Base-by-base conservation (phyloP, 176 grass and related monocot genomes). In the Puccinellia tenuiflora region DNA sequence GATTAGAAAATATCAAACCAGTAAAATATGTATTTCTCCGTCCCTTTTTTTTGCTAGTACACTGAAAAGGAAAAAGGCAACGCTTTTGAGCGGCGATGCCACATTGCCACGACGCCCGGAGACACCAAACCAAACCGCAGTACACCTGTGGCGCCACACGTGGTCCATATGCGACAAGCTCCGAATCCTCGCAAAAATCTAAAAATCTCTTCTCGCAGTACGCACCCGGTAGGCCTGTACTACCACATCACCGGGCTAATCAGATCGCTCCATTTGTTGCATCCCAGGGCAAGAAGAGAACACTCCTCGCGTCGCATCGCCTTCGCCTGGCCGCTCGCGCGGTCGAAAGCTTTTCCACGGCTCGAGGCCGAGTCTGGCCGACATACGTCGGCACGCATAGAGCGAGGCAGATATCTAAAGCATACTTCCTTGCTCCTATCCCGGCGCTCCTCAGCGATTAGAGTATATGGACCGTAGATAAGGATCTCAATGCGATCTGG, bases 251-350 rank as follows among this genome's bases (percentile, higher is more conserved):
- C 48, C 7, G 4, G 16, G 38, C 88, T 29, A 86, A 90, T 83
- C 74, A 8, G 37, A 11, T 43, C 3, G 12, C 84, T 83, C 84
- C 88, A 83, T 75, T 42, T 90, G 88, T 86, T 40, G 74, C 83
- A 64, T 56, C 47, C 37, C 25, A 40, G 6, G 17, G 25, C 43
- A 0, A 14, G 12, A 70, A 17, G 13, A 17, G 3, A 10, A 5
- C 62, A 35, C 16, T 17, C 61, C 17, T 9, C 48, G 48, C 48
- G n/a, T 24, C 53, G 53, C n/a, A 48, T 48, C 35, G 4, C n/a
- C n/a, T n/a, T 38, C 46, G 17, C 46, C 46, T 48, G 46, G 46
- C 46, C 43, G 7, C 55, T 51, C 68, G 1, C 66, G 42, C 39
- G 48, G 74, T 55, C 56, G 24, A 47, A 46, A 69, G 5, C 65